These are phyloP conservation scores for Gracilaria gracilis DNA, from an alignment of 23 red algal genomes.

Conservation along the genomic window DNA sequence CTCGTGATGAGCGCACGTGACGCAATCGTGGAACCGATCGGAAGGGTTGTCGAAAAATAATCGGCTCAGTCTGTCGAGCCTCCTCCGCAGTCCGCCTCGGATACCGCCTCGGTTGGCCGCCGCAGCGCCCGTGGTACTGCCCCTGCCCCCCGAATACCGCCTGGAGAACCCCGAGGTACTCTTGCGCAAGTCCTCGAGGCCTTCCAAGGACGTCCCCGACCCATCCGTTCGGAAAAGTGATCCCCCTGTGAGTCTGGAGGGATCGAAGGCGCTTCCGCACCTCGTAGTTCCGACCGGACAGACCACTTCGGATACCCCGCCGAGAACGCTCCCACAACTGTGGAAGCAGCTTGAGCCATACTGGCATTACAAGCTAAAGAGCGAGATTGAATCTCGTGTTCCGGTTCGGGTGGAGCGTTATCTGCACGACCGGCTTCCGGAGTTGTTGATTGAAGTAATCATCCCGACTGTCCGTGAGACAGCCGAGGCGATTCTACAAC, in stretches of 20 bases:
- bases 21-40: not conserved
- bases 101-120: not conserved
- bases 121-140: not conserved
- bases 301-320: not conserved
- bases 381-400: not conserved
- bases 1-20: not conserved
- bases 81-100: not conserved
- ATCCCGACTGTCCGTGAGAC: not conserved
- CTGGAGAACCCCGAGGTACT: constrained; percentile 6
- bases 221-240: not conserved
- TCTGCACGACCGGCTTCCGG: not conserved
- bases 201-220: not conserved
- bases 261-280: not conserved
- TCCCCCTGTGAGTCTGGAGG: no score
- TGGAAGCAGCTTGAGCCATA: constrained; percentile 12
- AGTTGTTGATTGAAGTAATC: not conserved
- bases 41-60: not conserved
- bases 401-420: not conserved
- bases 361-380: constrained; percentile 8
- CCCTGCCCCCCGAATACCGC: not conserved
- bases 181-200: not conserved
- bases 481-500: not conserved
- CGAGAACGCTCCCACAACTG: constrained; percentile 1
- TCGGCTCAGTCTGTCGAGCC: no score
- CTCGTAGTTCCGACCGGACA: not conserved